phyloP scores from a whole-genome alignment of 441 rosid genomes.

The Euphorbia neoarborescens region DNA sequence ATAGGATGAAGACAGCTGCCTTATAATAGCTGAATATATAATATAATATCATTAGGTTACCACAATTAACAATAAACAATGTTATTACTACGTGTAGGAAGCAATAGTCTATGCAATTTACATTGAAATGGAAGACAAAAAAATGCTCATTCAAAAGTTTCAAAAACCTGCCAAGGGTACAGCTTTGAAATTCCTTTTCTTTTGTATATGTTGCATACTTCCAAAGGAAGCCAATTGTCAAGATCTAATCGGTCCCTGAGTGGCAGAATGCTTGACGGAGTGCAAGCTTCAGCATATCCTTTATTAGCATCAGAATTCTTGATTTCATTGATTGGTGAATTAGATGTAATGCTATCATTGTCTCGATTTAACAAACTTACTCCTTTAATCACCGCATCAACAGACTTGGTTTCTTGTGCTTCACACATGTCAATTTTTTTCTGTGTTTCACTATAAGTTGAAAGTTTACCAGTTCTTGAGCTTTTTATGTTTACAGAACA shows the following conservation, averaged over 20 bases:
- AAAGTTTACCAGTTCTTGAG: conserved; percentile 23
- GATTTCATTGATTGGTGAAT: conserved; percentile 28
- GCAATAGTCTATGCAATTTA: neutral
- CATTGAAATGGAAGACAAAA: conserved; percentile 15
- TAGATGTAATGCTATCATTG: conserved; percentile 25
- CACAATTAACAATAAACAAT: neutral
- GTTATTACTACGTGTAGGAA: neutral
- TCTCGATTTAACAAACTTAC: conserved; percentile 27
- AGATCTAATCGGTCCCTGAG: conserved; percentile 46
- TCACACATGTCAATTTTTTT: conserved; percentile 29
- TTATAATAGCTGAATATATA: neutral
- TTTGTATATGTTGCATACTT: conserved; percentile 62
- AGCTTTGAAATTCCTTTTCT: conserved; percentile 77
- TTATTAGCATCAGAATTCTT: conserved; percentile 29
- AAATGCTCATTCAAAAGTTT: conserved; percentile 13
- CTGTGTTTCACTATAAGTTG: conserved; percentile 22
- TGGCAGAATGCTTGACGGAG: conserved; percentile 58
- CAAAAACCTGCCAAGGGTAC: conserved; percentile 88
- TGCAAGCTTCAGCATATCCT: conserved; percentile 44
- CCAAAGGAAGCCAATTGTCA: conserved; percentile 78
- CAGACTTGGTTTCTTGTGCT: conserved; percentile 20
- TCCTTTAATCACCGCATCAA: conserved; percentile 26
- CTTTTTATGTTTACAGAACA: conserved; percentile 29
- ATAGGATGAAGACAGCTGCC: neutral
- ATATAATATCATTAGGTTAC: neutral